Evolutionary conservation across 2,329 filamentous ascomycete species (phyloP), one percentile per base, ranked within the genome.

Genomic region (Sarocladium strictum): DNA sequence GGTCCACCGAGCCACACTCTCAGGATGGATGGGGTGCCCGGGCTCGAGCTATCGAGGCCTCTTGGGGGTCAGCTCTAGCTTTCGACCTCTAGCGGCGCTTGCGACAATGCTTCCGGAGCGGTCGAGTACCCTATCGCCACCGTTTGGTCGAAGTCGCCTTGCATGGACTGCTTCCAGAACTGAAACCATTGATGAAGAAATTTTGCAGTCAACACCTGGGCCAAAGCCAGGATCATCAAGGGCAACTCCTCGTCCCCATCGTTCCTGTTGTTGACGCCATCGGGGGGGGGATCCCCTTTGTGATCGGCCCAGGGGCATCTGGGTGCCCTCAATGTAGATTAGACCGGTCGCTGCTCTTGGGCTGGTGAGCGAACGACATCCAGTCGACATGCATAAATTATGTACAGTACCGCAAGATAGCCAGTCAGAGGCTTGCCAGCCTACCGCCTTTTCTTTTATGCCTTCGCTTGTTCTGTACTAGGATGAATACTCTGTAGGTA

Each of bases 1-100:
- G 47, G 17, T 15, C 47, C 47, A 51, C 47, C 26, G 5, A 35
- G 27, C 23, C 47, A 51, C 47, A 51, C n/a, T 51, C 15, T 23
- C n/a, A n/a, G 27, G 26, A 35, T 19, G 17, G 24, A 47, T 47
- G 3, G 27, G 27, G 17, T n/a, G 26, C 15, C 47, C 27, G 35
- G 47, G 27, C 47, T 51, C n/a, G 17, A 51, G 47, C 47, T 51
- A 51, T 51, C 27, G 47, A 51, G 27, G 47, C 21, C 27, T 29
- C 11, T 2, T 4, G 19, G n/a, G 47, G 23, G 26, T 35, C 47
- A 51, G 47, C 29, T 51, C 27, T 35, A 3, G 15, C 15, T 17
- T 35, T 35, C 12, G 9, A 23, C 15, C 4, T 23, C 29, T 21
- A 47, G 4, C 10, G 24, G 43, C 43, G 23, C 26, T 29, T 32